phyloP scores from a whole-genome alignment of 768 basidiomycete species.

The Neoboletus brunneissimus region DNA sequence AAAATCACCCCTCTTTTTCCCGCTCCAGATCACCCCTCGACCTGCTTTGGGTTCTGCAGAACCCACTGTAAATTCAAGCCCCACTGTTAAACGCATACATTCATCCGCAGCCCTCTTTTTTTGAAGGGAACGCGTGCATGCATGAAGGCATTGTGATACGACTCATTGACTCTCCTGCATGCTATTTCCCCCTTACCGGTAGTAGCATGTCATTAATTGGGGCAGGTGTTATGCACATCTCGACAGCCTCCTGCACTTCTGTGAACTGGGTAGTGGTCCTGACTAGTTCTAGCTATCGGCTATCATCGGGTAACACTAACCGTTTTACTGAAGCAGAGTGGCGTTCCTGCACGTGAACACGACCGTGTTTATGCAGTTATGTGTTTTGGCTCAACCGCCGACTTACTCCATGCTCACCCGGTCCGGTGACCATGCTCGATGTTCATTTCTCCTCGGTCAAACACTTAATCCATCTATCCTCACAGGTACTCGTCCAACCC shows the following conservation, averaged over 20 bases:
- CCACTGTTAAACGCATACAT: not conserved
- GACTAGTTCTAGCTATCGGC: too few species aligned
- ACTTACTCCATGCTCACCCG: not conserved
- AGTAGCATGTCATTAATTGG: not conserved
- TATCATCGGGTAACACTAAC: too few species aligned
- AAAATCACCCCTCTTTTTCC: too few species aligned
- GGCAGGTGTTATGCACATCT: not conserved
- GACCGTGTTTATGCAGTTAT: not conserved
- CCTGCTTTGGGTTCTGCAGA: not conserved
- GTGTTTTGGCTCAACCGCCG: not conserved
- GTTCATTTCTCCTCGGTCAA: not conserved
- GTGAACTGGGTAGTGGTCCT: too few species aligned
- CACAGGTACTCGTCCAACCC: not conserved
- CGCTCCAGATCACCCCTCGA: not conserved
- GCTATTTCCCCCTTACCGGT: too few species aligned
- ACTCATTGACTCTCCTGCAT: not conserved
- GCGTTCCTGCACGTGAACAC: too few species aligned
- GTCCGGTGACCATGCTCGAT: not conserved
- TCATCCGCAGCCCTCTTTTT: not conserved
- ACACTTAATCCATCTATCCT: not conserved
- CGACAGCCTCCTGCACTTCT: too few species aligned
- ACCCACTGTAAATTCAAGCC: too few species aligned
- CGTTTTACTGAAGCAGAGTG: too few species aligned
- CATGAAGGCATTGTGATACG: not conserved
- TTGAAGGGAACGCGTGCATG: not conserved